Percentiles rank a stretch among this genome's conserved stretches.
Conservation (phyloP, 306 rosid genomes). For the Vigna nakashimae region DNA sequence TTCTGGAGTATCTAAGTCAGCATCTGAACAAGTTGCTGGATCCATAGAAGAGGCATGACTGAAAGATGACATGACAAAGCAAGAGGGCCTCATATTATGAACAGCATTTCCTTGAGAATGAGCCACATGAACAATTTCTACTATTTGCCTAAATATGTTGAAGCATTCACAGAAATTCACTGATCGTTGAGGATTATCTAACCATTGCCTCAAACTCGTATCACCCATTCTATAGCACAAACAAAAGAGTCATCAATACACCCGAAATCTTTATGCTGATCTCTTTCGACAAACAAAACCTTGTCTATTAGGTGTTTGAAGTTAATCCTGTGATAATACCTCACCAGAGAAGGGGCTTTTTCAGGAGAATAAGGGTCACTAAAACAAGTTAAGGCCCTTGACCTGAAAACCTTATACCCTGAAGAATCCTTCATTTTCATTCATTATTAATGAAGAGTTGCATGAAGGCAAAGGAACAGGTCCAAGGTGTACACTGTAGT, state of each 20-base stretch:
- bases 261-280: conserved; percentile 45
- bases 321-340: conserved; percentile 41
- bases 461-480: conserved; percentile 53
- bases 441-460: conserved; percentile 51
- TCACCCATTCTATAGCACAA: conserved; percentile 65
- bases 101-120: conserved; percentile 84
- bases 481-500: conserved; percentile 16
- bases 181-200: conserved; percentile 71
- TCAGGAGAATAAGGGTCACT: conserved; percentile 39
- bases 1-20: conserved; percentile 55
- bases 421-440: conserved; percentile 72
- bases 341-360: conserved; percentile 50
- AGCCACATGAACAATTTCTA: conserved; percentile 70
- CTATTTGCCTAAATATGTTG: conserved; percentile 81
- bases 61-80: conserved; percentile 83
- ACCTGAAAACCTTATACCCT: conserved; percentile 56
- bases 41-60: conserved; percentile 78
- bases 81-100: conserved; percentile 84
- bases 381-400: conserved; percentile 29
- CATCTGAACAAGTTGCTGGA: conserved; percentile 76
- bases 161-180: conserved; percentile 73
- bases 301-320: conserved; percentile 48
- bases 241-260: conserved; percentile 51
- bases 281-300: conserved; percentile 46
- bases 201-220: conserved; percentile 81